A percentile compares a stretch with the other conserved stretches of the same genome.
Evolutionary conservation across 164 flowering plant species (phyloP).

Genomic region (Vitis rupestris): DNA sequence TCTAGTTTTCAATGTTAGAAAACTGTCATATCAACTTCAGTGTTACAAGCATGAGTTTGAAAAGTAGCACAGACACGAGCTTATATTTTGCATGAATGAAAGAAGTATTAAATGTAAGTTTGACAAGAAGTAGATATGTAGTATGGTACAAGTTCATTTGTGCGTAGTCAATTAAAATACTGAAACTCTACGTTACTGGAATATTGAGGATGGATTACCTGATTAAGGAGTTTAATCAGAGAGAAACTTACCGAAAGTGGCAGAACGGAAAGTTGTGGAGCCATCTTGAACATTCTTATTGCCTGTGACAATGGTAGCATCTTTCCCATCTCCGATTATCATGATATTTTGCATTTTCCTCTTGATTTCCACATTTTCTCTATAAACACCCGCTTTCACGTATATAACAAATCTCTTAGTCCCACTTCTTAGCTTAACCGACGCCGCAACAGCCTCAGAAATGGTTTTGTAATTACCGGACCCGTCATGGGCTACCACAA

Average conservation of each 20-base stretch:
- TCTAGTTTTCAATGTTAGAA: too few relatives aligned
- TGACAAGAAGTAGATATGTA: too few relatives aligned
- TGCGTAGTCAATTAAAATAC: too few relatives aligned
- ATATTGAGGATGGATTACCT: too few relatives aligned
- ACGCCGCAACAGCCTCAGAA: conserved; percentile 48
- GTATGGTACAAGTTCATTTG: too few relatives aligned
- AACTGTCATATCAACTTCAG: too few relatives aligned
- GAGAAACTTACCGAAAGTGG: conserved; percentile 58
- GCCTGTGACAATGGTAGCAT: conserved; percentile 50
- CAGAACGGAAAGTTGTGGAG: conserved; percentile 61
- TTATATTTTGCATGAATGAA: not conserved
- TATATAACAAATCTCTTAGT: conserved; percentile 42
- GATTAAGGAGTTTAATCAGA: not conserved
- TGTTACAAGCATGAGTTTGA: too few relatives aligned
- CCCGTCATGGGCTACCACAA: conserved; percentile 71
- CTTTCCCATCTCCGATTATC: conserved; percentile 72
- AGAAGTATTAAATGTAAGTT: not conserved
- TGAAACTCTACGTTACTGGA: too few relatives aligned
- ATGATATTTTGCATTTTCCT: conserved; percentile 47
- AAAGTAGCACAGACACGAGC: too few relatives aligned
- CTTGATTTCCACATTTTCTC: conserved; percentile 48
- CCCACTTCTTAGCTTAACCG: conserved; percentile 21
- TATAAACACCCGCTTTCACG: conserved; percentile 59
- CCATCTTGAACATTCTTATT: conserved; percentile 45
- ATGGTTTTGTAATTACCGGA: conserved; percentile 57